Evolutionary conservation across 2,329 filamentous ascomycete genomes (phyloP).

Genomic region (Claviceps digitariae): DNA sequence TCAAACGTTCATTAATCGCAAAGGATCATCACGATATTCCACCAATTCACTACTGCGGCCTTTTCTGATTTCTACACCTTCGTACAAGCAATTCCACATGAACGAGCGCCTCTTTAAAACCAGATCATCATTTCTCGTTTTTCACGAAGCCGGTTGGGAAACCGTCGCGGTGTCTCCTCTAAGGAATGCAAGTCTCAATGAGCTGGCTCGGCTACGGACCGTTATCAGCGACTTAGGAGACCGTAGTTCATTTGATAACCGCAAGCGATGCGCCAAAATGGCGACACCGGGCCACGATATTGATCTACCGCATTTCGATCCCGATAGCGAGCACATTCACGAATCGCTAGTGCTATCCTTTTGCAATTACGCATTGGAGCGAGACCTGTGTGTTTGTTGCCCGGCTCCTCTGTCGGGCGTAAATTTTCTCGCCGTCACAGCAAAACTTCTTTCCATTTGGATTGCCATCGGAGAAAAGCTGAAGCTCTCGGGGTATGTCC

Average conservation of each 20-base stretch:
- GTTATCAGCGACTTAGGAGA: background rate
- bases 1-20: background rate
- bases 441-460: background rate
- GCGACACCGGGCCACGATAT: background rate
- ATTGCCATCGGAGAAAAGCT: background rate
- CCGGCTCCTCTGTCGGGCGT: background rate
- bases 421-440: background rate
- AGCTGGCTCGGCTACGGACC: background rate
- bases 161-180: background rate
- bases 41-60: background rate
- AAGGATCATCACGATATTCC: background rate
- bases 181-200: background rate
- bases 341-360: background rate
- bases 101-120: constrained; percentile 4
- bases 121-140: constrained; percentile 5
- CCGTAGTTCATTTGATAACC: background rate
- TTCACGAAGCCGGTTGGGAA: constrained; percentile 1
- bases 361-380: background rate
- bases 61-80: constrained; percentile 10
- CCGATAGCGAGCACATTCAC: background rate
- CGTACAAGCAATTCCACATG: constrained; percentile 8
- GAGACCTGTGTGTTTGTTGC: background rate
- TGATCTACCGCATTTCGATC: background rate
- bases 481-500: background rate
- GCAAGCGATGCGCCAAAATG: background rate